Conservation (phyloP, 495 filamentous ascomycete genomes). For the Penicillium crystallinum region DNA sequence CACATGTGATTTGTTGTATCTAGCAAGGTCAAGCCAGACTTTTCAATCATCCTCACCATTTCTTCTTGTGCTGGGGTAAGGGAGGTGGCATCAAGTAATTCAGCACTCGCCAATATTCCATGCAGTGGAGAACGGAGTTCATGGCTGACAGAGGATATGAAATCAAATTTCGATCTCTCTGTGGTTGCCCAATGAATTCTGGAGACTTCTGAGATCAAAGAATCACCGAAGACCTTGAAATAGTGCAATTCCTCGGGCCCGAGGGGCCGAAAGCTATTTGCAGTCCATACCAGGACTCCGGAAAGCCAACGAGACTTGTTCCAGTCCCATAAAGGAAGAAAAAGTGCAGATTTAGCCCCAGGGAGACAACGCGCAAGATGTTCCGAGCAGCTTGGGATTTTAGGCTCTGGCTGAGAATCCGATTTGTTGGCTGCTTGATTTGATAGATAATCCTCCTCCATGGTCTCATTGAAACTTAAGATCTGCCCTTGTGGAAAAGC, state of each 20-base stretch:
- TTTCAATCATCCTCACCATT: conserved; percentile 59
- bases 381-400: conserved; percentile 1
- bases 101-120: conserved; percentile 59
- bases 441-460: neutral
- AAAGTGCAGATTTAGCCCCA: conserved; percentile 49
- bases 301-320: conserved; percentile 59
- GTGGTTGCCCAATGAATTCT: conserved; percentile 45
- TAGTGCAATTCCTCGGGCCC: conserved; percentile 46
- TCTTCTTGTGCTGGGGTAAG: conserved; percentile 49
- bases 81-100: conserved; percentile 55
- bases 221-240: conserved; percentile 55
- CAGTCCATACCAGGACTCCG: conserved; percentile 54
- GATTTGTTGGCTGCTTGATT: neutral
- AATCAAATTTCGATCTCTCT: conserved; percentile 59
- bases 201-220: conserved; percentile 55
- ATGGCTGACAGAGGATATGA: conserved; percentile 69
- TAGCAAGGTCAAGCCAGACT: conserved; percentile 59
- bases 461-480: conserved; percentile 11
- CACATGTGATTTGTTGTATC: conserved; percentile 63
- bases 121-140: conserved; percentile 69
- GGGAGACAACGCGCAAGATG: conserved; percentile 32
- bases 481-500: conserved; percentile 29
- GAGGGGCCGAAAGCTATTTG: conserved; percentile 38
- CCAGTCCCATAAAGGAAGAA: conserved; percentile 59
- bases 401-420: neutral